These are phyloP conservation scores for Collybiopsis luxurians DNA, from an alignment of 768 basidiomycete species.

Conservation along the genomic window DNA sequence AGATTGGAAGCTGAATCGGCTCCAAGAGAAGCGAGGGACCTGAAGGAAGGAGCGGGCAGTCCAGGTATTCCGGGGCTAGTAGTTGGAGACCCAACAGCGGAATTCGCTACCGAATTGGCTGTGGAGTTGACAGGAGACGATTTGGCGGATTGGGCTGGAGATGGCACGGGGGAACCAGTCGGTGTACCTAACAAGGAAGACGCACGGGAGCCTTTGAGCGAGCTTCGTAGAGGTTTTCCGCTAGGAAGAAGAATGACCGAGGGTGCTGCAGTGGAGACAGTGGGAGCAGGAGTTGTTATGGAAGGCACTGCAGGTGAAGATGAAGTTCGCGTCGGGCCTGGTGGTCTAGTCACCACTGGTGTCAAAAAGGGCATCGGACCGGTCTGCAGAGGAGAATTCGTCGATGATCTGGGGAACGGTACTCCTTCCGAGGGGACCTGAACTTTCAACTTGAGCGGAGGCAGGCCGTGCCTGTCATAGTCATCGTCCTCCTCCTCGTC, in stretches of 20 bases:
- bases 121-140: background rate
- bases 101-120: background rate
- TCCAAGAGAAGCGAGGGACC: background rate
- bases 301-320: background rate
- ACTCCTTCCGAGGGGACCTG: slow-evolving; percentile 9
- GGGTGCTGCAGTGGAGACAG: slow-evolving; percentile 19
- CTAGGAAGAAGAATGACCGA: slow-evolving; percentile 55
- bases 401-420: slow-evolving; percentile 15
- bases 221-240: slow-evolving; percentile 85
- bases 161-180: background rate
- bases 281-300: background rate
- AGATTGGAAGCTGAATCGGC: background rate
- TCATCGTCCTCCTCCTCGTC: slow-evolving; percentile 20
- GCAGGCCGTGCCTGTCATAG: slow-evolving; percentile 2
- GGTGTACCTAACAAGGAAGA: background rate
- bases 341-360: slow-evolving; percentile 11
- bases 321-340: background rate
- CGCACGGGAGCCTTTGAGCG: slow-evolving; percentile 58
- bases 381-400: background rate
- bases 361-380: slow-evolving; percentile 1
- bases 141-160: background rate
- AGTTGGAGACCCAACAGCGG: background rate
- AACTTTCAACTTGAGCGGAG: slow-evolving; percentile 21
- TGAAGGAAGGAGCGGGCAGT: background rate
- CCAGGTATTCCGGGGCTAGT: background rate